These are phyloP conservation scores for Xenosphaeropsis pyriputrescens DNA, from an alignment of 2,329 filamentous ascomycete genomes.

Conservation along the genomic window DNA sequence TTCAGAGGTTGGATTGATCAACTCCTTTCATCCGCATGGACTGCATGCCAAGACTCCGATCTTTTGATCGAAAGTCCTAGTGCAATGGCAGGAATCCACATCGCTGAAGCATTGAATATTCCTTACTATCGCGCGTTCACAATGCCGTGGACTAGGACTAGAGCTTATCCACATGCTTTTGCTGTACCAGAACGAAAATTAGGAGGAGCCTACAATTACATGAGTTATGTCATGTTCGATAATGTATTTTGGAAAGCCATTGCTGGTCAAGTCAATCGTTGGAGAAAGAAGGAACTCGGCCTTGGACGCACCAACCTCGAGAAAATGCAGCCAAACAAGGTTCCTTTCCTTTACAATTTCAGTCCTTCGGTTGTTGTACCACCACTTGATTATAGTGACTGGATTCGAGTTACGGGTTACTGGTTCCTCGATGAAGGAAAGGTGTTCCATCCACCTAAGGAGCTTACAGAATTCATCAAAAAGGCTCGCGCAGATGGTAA, in stretches of 20 bases:
- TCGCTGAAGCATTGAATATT: constrained; percentile 82
- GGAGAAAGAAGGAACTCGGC: constrained; percentile 69
- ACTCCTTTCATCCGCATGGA: constrained; percentile 67
- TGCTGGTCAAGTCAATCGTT: constrained; percentile 79
- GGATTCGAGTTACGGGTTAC: constrained; percentile 94
- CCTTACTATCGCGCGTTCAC: constrained; percentile 96
- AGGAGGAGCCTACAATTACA: constrained; percentile 88
- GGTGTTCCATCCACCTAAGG: constrained; percentile 58
- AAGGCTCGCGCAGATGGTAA: constrained; percentile 68
- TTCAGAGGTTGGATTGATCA: constrained; percentile 95
- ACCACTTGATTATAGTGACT: constrained; percentile 90
- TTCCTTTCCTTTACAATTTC: constrained; percentile 98
- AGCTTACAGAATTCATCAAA: constrained; percentile 70
- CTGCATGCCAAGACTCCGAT: constrained; percentile 74
- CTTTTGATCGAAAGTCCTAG: constrained; percentile 90
- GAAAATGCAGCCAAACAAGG: constrained; percentile 90
- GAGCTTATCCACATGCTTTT: constrained; percentile 94
- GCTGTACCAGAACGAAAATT: constrained; percentile 85
- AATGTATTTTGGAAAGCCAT: constrained; percentile 94
- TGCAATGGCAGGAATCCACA: constrained; percentile 95
- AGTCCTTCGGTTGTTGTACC: constrained; percentile 87
- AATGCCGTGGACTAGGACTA: constrained; percentile 96
- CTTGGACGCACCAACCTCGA: constrained; percentile 71
- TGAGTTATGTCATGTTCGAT: constrained; percentile 93
- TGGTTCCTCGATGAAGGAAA: constrained; percentile 81